Base-by-base conservation (phyloP, 345 rosid species). In the Citrus reticulata region DNA sequence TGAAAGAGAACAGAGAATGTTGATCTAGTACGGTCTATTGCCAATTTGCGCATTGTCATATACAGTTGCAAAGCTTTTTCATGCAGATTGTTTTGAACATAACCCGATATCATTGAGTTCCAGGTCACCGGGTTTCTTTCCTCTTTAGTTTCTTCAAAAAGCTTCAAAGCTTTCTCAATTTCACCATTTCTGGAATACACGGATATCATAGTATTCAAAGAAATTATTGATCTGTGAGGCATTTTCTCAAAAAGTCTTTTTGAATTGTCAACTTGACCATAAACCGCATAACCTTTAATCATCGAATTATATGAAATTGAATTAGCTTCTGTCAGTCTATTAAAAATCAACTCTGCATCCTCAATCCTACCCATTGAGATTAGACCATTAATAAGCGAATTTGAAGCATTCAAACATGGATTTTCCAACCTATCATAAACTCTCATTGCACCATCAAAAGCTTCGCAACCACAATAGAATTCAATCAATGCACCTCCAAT, bases 21-120 rank as follows among this genome's bases (percentile, higher is more conserved):
- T 65, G 91, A 88, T 84, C 89, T 85, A 8, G 91, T 87, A 3
- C 42, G 35, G 25, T 70, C 81, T 68, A 88, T 76, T 40, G 79
- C 73, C 65, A 74, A 71, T 77, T 62, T 78, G 49, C 75, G 42
- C 91, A 88, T 82, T 25, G 79, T 79, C 71, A 78, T 30, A 9
- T 83, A 89, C 42, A 91, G 61, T 68, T 62, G 68, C 70, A 91
- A 67, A 40, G 91, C 92, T 37, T 88, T 88, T 70, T 81, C 83
- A 63, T 81, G 84, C 59, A 10, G 78, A 74, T 85, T 76, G 74
- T 85, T 85, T 70, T 87, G 89, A 72, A 86, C 77, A 81, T 81
- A 89, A 59, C 83, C 87, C 5, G 92, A 89, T 37, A 91, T 80
- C 90, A 89, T 86, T 4, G 92, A 85, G 58, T 89, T 91, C 92